Conservation (phyloP, 2,329 filamentous ascomycete genomes). For the Cercospora citrullina region DNA sequence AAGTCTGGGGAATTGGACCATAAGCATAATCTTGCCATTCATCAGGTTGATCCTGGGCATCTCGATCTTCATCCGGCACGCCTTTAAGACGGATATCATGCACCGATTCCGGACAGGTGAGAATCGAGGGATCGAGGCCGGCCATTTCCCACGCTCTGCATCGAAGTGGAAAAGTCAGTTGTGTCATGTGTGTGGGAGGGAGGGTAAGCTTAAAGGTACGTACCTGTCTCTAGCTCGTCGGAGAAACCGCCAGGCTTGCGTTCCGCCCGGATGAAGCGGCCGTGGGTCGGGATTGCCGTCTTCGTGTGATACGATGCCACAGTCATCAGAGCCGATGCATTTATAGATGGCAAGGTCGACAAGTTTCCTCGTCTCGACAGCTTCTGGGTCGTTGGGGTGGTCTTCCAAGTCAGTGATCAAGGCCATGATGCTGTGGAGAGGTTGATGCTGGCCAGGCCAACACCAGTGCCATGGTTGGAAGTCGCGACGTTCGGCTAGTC, state of each 20-base stretch:
- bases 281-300: conserved; percentile 25
- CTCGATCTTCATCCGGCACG: conserved; percentile 23
- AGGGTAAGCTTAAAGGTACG: not conserved
- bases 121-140: conserved; percentile 27
- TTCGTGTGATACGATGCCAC: conserved; percentile 26
- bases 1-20: conserved; percentile 25
- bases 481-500: conserved; percentile 26
- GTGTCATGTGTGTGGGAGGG: not conserved
- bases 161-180: not conserved
- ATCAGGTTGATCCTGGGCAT: conserved; percentile 21
- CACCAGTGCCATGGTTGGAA: conserved; percentile 32
- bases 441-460: conserved; percentile 31
- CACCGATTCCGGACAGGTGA: conserved; percentile 25
- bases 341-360: conserved; percentile 29
- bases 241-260: conserved; percentile 29
- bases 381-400: conserved; percentile 24
- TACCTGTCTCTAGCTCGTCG: conserved; percentile 25
- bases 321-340: conserved; percentile 27
- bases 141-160: conserved; percentile 29
- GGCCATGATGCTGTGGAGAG: conserved; percentile 31
- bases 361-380: conserved; percentile 25
- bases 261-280: conserved; percentile 25
- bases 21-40: conserved; percentile 28
- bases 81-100: conserved; percentile 25
- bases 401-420: conserved; percentile 31